Conservation (phyloP, 257 asterid genomes). For the Capsicum rhomboideum region DNA sequence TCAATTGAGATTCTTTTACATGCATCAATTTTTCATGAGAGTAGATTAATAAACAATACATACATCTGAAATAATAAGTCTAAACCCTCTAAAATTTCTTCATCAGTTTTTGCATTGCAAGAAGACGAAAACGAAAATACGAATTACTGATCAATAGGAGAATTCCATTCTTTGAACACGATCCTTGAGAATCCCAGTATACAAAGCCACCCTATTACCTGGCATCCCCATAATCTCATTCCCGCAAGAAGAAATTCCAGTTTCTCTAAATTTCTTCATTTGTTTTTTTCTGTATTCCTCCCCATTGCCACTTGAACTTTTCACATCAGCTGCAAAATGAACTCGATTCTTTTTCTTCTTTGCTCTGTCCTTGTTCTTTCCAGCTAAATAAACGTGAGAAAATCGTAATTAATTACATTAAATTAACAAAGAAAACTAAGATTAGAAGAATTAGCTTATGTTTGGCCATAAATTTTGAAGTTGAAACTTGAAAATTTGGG, state of each 20-base stretch:
- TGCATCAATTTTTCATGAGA: too few relatives aligned
- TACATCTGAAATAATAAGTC: too few relatives aligned
- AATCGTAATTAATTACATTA: background rate
- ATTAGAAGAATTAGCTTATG: background rate
- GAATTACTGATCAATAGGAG: background rate
- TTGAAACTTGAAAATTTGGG: too few relatives aligned
- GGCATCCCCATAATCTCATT: constrained; percentile 38
- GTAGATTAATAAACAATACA: too few relatives aligned
- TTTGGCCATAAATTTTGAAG: background rate
- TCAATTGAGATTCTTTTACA: too few relatives aligned
- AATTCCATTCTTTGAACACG: constrained; percentile 45
- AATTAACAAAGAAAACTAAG: background rate
- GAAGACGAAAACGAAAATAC: background rate
- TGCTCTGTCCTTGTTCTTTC: constrained; percentile 20
- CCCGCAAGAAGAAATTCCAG: constrained; percentile 20
- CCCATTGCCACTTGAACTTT: constrained; percentile 42
- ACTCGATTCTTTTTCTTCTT: constrained; percentile 46
- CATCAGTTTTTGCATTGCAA: background rate
- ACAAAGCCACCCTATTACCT: constrained; percentile 58
- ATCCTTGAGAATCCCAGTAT: constrained; percentile 66
- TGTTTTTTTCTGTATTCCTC: constrained; percentile 44
- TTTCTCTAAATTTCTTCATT: background rate
- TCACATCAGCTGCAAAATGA: constrained; percentile 66
- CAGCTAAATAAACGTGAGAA: constrained; percentile 6
- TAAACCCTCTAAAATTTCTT: background rate